These are phyloP conservation scores for Immersiella caudata DNA, from an alignment of 495 filamentous ascomycete species.

Conservation along the genomic window DNA sequence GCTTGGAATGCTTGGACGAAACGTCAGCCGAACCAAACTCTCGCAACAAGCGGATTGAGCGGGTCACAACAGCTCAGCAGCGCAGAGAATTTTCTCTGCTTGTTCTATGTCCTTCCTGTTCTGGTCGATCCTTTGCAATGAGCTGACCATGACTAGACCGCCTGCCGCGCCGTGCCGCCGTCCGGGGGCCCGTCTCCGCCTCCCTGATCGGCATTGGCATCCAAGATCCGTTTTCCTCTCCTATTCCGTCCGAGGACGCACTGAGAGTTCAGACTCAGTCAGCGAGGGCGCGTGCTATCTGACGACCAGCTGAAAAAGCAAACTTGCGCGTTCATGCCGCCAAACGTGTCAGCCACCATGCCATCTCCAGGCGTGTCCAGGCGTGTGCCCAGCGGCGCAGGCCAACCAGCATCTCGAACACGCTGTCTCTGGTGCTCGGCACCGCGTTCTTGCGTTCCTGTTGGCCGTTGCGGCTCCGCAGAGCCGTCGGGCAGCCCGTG, in stretches of 20 bases:
- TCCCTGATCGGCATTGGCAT: not conserved
- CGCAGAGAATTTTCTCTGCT: slow-evolving; percentile 1
- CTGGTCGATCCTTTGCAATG: not conserved
- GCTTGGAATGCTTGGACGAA: not conserved
- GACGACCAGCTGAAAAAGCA: not conserved
- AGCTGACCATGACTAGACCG: not conserved
- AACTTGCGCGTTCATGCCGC: not conserved
- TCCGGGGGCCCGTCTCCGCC: slow-evolving; percentile 1
- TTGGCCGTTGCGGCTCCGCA: slow-evolving; percentile 9
- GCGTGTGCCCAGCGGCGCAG: slow-evolving; percentile 1
- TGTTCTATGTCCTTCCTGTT: not conserved
- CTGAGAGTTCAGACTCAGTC: not conserved
- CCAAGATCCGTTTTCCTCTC: not conserved
- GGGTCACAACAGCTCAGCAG: not conserved
- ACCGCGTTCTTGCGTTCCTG: slow-evolving; percentile 5
- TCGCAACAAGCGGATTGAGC: not conserved
- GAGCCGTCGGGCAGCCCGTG: too few relatives aligned
- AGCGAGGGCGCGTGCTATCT: not conserved
- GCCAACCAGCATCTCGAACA: not conserved
- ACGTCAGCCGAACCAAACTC: slow-evolving; percentile 1
- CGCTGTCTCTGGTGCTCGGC: not conserved
- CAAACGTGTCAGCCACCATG: slow-evolving; percentile 9
- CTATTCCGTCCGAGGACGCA: not conserved
- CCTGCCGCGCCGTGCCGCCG: slow-evolving; percentile 1
- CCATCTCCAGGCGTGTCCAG: not conserved